A percentile compares a stretch with the other conserved stretches of the same genome.
Evolutionary conservation across 306 rosid genomes (phyloP).

Genomic region (Crotalaria pallida): DNA sequence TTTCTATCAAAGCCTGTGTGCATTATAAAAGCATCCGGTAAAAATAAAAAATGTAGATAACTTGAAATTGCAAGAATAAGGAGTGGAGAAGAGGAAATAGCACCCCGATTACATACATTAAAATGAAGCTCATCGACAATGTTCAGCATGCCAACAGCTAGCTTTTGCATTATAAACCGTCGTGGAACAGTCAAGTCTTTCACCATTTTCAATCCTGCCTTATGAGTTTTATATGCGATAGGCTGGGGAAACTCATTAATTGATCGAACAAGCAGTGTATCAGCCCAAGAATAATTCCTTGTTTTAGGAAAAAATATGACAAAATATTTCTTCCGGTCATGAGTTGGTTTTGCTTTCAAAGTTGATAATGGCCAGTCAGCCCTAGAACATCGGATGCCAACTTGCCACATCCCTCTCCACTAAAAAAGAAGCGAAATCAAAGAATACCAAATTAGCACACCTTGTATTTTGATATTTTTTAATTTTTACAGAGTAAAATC

Average conservation of each 20-base stretch:
- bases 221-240: conserved; percentile 56
- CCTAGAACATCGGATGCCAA: conserved; percentile 75
- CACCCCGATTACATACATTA: conserved; percentile 49
- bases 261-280: conserved; percentile 58
- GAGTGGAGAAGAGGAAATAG: conserved; percentile 9
- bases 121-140: conserved; percentile 67
- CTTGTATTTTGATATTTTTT: neutral
- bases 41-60: conserved; percentile 1
- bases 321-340: conserved; percentile 60
- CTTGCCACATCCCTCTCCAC: conserved; percentile 94
- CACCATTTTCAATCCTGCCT: conserved; percentile 59
- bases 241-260: conserved; percentile 68
- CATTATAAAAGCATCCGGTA: conserved; percentile 15
- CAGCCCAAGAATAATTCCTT: conserved; percentile 78
- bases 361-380: conserved; percentile 83
- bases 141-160: conserved; percentile 61
- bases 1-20: conserved; percentile 64
- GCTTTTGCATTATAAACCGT: conserved; percentile 72
- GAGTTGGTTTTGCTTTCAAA: conserved; percentile 75
- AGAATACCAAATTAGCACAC: conserved; percentile 18
- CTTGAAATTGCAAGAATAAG: neutral
- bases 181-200: conserved; percentile 66
- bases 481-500: neutral
- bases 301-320: conserved; percentile 69
- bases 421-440: conserved; percentile 25